A percentile compares a stretch with the other conserved stretches of the same genome.
phyloP scores from a whole-genome alignment of 1,139 yeast genomes.

The Protomyces macrosporus region DNA sequence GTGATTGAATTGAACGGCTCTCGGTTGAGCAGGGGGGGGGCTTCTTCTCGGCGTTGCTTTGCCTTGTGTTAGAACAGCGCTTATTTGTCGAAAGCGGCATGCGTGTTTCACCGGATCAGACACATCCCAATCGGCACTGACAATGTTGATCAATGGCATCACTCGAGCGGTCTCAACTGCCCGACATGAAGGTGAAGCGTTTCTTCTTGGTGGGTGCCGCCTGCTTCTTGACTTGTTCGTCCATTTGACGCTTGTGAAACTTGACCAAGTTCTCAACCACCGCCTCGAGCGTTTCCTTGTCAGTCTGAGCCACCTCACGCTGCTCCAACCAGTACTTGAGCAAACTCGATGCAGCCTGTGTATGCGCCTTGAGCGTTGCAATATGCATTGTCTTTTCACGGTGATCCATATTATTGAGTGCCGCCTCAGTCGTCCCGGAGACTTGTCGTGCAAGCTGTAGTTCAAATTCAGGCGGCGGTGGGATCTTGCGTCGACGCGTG shows the following conservation, averaged over 20 bases:
- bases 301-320: slow-evolving; percentile 46
- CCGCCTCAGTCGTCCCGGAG: slow-evolving; percentile 37
- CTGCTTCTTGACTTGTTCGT: slow-evolving; percentile 5
- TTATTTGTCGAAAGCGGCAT: no score
- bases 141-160: no score
- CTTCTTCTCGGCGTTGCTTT: no score
- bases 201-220: slow-evolving; percentile 1
- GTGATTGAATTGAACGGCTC: no score
- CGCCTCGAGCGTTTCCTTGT: slow-evolving; percentile 60
- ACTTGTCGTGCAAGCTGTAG: slow-evolving; percentile 33
- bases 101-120: no score
- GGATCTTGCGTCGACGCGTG: slow-evolving; percentile 4
- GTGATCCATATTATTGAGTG: slow-evolving; percentile 39
- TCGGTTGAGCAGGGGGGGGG: no score
- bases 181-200: background rate
- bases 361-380: slow-evolving; percentile 35
- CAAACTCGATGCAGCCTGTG: slow-evolving; percentile 39
- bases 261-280: slow-evolving; percentile 61
- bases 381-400: slow-evolving; percentile 37
- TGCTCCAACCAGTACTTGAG: slow-evolving; percentile 51
- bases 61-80: no score
- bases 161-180: background rate
- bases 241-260: slow-evolving; percentile 24
- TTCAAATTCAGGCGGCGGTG: slow-evolving; percentile 28
- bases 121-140: no score